phyloP scores from a whole-genome alignment of 2,329 filamentous ascomycete genomes.

The Pseudogymnoascus sp. region DNA sequence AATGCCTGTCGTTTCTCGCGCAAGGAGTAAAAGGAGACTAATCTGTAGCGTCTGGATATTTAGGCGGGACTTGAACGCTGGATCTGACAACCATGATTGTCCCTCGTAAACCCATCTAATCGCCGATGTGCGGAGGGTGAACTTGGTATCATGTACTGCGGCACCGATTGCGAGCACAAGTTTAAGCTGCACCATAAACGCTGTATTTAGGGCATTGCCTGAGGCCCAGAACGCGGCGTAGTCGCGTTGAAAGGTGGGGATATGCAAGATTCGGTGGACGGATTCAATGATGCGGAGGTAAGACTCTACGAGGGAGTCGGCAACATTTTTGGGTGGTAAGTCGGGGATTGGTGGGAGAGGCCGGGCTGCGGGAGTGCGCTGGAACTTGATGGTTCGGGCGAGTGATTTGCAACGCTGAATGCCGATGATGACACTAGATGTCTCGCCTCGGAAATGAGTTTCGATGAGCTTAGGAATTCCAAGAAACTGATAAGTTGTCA shows the following conservation, averaged over 20 bases:
- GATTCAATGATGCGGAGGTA: conserved; percentile 43
- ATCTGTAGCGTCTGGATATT: conserved; percentile 44
- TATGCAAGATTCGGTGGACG: conserved; percentile 43
- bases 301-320: conserved; percentile 40
- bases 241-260: conserved; percentile 41
- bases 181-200: conserved; percentile 50
- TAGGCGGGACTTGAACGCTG: conserved; percentile 45
- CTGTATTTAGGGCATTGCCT: conserved; percentile 26
- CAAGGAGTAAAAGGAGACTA: conserved; percentile 37
- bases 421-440: conserved; percentile 29
- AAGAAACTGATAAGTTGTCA: conserved; percentile 30
- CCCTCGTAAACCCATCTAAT: conserved; percentile 52
- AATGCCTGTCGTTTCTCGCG: conserved; percentile 33
- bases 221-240: conserved; percentile 45
- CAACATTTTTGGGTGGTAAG: conserved; percentile 40
- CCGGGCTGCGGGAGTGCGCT: conserved; percentile 39
- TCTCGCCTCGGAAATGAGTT: conserved; percentile 31
- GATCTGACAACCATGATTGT: conserved; percentile 46
- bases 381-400: conserved; percentile 44
- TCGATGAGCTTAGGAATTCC: conserved; percentile 41
- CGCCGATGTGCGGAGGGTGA: conserved; percentile 42
- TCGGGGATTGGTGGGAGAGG: conserved; percentile 34
- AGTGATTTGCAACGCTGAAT: conserved; percentile 47
- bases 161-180: conserved; percentile 52
- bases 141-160: conserved; percentile 41